Evolutionary conservation across 495 filamentous ascomycete species (phyloP), one percentile per base, ranked within the genome.

Genomic region (Rhizodiscina lignyota): DNA sequence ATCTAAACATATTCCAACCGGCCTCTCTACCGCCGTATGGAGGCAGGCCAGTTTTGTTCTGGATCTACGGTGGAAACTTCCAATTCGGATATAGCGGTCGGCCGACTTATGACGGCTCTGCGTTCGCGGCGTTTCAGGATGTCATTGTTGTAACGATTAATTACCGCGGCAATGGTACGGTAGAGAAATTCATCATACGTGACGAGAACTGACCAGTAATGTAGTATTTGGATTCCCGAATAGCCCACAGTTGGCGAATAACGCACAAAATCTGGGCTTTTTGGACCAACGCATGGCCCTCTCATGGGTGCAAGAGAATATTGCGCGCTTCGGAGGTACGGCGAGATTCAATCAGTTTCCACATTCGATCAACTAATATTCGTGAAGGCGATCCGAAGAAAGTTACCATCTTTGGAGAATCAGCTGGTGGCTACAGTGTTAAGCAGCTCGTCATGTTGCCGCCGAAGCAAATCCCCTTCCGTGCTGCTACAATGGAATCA

Each of bases 1-100:
- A 55, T 36, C 34, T 59, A 20, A 59, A 59, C 33, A 48, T 59
- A 20, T 59, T 45, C 21, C 50, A 48, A 3, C 55, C 54, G 2
- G 41, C 48, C 2, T 44, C 41, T 10, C 44, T 42, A 4, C 33
- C 45, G 4, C 43, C 45, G 0, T 28, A 30, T 5, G 45, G 42
- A 23, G 50, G 50, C 4, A 39, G 50, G 4, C 16, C 48, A 1
- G 50, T 53, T n/a, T 16, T 54, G 42, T 54, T 49, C 39, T 54
- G 45, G 48, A 54, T 54, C 28, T 51, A 54, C 36, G 50, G 50
- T 16, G 50, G 50, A 8, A 24, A 22, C 20, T 33, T 54, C 2
- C 30, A 49, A 21, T 54, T 54, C 32, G 50, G 50, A 5, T 11
- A 32, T 20, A 31, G 12, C 18, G 5, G 4, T 4, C 5, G 33